phyloP scores from a whole-genome alignment of 2,329 filamentous ascomycete genomes.

The Hirsutella minnesotensis region DNA sequence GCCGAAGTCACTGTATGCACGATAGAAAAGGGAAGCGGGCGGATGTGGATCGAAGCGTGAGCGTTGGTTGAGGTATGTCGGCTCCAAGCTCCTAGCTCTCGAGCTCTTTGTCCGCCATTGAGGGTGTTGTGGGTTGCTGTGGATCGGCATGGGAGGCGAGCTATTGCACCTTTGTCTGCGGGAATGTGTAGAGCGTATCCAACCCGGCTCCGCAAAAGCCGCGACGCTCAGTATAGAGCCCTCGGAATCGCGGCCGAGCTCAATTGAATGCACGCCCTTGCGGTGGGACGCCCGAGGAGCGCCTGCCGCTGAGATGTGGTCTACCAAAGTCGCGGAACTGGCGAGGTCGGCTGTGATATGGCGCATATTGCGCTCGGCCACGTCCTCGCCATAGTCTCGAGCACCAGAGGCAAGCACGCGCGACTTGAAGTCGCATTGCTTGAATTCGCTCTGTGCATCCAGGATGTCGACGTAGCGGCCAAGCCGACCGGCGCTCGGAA shows the following conservation, averaged over 20 bases:
- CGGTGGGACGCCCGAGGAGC: neutral
- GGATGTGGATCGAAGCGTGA: neutral
- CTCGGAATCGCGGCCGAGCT: too few relatives aligned
- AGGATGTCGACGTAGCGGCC: slow-evolving; percentile 36
- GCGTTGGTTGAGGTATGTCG: neutral
- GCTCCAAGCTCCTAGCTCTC: neutral
- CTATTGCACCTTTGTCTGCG: too few relatives aligned
- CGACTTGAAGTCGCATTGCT: slow-evolving; percentile 33
- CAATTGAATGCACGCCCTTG: too few relatives aligned
- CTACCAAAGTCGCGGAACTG: slow-evolving; percentile 17
- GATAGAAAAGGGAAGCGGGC: slow-evolving; percentile 7
- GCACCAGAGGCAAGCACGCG: slow-evolving; percentile 38
- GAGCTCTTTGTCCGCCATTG: neutral
- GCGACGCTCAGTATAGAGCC: too few relatives aligned
- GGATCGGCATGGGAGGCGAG: too few relatives aligned
- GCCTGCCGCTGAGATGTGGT: slow-evolving; percentile 12
- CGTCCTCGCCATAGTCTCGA: slow-evolving; percentile 50
- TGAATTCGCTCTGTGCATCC: slow-evolving; percentile 43
- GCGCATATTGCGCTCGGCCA: slow-evolving; percentile 47
- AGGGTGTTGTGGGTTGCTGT: too few relatives aligned
- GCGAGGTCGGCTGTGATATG: slow-evolving; percentile 21
- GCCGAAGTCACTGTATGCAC: neutral
- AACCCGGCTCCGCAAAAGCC: too few relatives aligned
- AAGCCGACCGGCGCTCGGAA: slow-evolving; percentile 9
- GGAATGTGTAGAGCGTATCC: too few relatives aligned